These are phyloP conservation scores for Candida tibetensis DNA, from an alignment of 805 yeast species.

Conservation along the genomic window DNA sequence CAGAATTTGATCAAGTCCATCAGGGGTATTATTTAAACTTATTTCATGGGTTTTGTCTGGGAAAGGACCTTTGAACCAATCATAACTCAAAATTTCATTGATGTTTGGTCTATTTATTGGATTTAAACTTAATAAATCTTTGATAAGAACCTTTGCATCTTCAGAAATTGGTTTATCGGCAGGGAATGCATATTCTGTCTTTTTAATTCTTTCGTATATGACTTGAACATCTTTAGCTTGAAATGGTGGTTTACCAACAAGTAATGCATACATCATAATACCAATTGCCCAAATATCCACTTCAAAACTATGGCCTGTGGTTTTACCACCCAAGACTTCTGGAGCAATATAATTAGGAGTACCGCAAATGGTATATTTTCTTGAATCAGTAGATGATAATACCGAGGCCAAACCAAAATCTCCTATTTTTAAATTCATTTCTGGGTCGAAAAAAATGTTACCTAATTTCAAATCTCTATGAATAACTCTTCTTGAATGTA, in stretches of 20 bases:
- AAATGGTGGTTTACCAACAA: constrained; percentile 95
- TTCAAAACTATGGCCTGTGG: constrained; percentile 86
- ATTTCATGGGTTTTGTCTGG: constrained; percentile 66
- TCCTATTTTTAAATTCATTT: constrained; percentile 93
- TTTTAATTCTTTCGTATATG: constrained; percentile 88
- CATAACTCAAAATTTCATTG: constrained; percentile 73
- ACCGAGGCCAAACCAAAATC: constrained; percentile 98
- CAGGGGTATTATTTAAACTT: constrained; percentile 63
- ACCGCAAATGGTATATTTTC: constrained; percentile 94
- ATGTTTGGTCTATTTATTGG: constrained; percentile 81
- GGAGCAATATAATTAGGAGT: constrained; percentile 99
- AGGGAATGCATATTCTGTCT: constrained; percentile 79
- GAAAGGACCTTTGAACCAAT: constrained; percentile 86
- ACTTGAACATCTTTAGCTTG: constrained; percentile 92
- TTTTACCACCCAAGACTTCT: constrained; percentile 87
- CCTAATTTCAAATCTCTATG: constrained; percentile 97
- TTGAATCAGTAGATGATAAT: constrained; percentile 62
- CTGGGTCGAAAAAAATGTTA: constrained; percentile 88
- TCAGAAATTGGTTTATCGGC: constrained; percentile 60
- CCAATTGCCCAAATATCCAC: constrained; percentile 99
- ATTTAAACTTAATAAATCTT: constrained; percentile 68
- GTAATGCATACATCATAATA: constrained; percentile 89
- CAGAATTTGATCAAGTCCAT: constrained; percentile 49
- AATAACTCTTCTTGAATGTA: constrained; percentile 88
- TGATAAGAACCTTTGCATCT: constrained; percentile 72